Base-by-base conservation (phyloP, 768 basidiomycete species). In the Suillus luteus region DNA sequence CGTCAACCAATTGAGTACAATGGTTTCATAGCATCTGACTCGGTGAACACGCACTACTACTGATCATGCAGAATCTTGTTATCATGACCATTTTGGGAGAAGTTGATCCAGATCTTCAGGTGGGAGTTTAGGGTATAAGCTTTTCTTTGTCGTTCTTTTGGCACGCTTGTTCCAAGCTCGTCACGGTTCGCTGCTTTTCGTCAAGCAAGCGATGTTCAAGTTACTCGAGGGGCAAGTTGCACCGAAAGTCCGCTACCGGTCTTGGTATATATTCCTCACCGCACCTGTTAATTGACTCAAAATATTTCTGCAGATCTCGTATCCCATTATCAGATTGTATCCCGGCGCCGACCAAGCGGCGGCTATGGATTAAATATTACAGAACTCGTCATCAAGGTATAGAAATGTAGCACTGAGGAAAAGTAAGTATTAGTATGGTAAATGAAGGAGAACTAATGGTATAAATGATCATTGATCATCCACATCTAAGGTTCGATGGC, bases 121-220 rank as follows among this genome's bases (percentile, higher is more conserved):
- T 93, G 0, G 94, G 93, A 12, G 90, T 91, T 22, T 74, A 87
- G 95, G 95, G 2, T 97, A 96, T 77, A 85, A 84, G 65, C 81
- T 96, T 19, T 83, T 99, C 37, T 96, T 96, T 75, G 82, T 93
- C 17, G 88, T 99, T 12, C 82, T 97, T 6, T 73, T 96, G 22
- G 81, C 95, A 1, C 93, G 94, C 11, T 66, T 96, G 8, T 17
- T 31, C 31, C 2, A 31, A 31, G 31, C 31, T 31, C 4, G 31
- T 27, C 27, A 27, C 27, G 2, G 27, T 31, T 31, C 31, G 31
- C 31, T 4, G 89, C 90, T 2, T 86, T 91, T 66, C 96, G 96
- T 31, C 31, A 31, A 84, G 90, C 85, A 57, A 43, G 75, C 73
- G 19, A 11, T 15, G 37, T n/a, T 49, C 31, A 44, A 40, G 3